phyloP scores from a whole-genome alignment of 345 rosid genomes.

The Arabis hirsuta region DNA sequence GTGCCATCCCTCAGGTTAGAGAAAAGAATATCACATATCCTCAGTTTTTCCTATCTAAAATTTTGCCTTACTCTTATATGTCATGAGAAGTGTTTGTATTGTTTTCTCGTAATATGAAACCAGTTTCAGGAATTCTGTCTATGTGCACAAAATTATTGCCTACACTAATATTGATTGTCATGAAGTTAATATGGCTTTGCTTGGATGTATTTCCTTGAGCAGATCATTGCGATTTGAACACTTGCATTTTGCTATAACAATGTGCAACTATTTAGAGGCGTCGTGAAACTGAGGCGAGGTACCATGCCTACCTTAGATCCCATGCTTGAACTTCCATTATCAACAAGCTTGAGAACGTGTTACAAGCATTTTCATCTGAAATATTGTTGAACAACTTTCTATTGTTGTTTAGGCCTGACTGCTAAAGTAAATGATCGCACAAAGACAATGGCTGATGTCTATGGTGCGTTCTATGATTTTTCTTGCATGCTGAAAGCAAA shows the following conservation, averaged over 20 bases:
- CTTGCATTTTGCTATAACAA: slow-evolving; percentile 89
- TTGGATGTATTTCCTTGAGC: slow-evolving; percentile 43
- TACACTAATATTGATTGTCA: slow-evolving; percentile 4
- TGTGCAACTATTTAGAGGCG: slow-evolving; percentile 90
- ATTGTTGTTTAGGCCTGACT: slow-evolving; percentile 68
- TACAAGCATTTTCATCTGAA: slow-evolving; percentile 6
- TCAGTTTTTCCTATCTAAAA: not conserved
- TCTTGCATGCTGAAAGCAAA: slow-evolving; percentile 72
- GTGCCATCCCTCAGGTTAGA: slow-evolving; percentile 90
- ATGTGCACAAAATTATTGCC: not conserved
- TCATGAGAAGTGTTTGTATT: slow-evolving; percentile 2
- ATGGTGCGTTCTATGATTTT: slow-evolving; percentile 84
- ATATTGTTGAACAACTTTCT: not conserved
- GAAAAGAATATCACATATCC: not conserved
- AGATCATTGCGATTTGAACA: slow-evolving; percentile 98
- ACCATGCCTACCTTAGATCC: slow-evolving; percentile 40
- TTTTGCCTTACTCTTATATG: not conserved
- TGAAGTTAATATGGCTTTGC: slow-evolving; percentile 30
- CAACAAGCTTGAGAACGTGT: slow-evolving; percentile 23
- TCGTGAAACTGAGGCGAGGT: slow-evolving; percentile 98
- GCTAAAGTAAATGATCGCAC: slow-evolving; percentile 86
- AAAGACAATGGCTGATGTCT: slow-evolving; percentile 84
- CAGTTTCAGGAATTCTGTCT: not conserved
- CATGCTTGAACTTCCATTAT: not conserved
- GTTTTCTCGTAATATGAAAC: slow-evolving; percentile 9